A percentile compares a stretch with the other conserved stretches of the same genome.
Evolutionary conservation across 2,329 filamentous ascomycete species (phyloP).

Genomic region (Aspergillus uvarum): DNA sequence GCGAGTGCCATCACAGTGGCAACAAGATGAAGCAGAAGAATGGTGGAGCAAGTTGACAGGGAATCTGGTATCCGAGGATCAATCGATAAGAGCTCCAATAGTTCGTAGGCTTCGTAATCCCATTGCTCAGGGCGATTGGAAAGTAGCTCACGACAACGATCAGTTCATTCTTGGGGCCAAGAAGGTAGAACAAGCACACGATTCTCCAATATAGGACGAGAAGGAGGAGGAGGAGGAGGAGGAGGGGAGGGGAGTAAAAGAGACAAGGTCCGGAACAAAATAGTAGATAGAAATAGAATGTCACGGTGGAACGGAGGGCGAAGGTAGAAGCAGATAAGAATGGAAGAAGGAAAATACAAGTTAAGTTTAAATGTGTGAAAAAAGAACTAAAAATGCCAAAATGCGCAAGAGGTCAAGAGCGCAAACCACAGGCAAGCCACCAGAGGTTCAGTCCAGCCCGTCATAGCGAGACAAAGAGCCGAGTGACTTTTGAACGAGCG

Average conservation of each 20-base stretch:
- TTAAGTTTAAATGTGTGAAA: background rate
- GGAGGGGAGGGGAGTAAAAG: background rate
- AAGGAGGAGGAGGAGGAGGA: background rate
- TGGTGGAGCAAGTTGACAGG: background rate
- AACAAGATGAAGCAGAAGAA: background rate
- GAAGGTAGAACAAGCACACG: background rate
- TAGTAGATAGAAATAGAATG: background rate
- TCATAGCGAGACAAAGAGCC: background rate
- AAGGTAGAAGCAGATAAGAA: background rate
- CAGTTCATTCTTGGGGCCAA: background rate
- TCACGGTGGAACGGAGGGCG: background rate
- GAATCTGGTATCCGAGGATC: background rate
- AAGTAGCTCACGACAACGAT: background rate
- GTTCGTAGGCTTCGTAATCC: background rate
- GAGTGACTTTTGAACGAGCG: no score
- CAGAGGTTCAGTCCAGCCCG: background rate
- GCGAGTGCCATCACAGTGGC: background rate
- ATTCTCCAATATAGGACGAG: background rate
- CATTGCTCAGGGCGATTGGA: background rate
- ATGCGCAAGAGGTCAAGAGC: background rate
- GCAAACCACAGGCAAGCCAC: background rate
- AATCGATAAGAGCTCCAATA: background rate
- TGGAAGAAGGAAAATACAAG: background rate
- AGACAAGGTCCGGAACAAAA: background rate
- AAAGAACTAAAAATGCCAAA: background rate